Evolutionary conservation across 352 stramenopile genomes (phyloP).

Genomic region (Phytophthora sojae): DNA sequence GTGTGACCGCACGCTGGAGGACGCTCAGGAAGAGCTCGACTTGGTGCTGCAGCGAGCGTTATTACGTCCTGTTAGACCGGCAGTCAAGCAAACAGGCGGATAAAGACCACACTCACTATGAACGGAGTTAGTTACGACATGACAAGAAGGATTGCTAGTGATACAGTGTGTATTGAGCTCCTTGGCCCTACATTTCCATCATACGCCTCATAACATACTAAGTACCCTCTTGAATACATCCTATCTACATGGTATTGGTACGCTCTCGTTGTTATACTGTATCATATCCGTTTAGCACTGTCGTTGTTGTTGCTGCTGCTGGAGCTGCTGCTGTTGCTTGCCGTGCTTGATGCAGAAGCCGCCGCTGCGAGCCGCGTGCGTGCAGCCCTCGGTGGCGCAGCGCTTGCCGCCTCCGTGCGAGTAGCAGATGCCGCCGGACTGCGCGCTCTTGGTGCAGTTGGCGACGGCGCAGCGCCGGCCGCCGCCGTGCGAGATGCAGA

Average conservation of each 20-base stretch:
- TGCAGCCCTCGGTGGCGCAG: conserved; percentile 77
- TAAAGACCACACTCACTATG: not conserved
- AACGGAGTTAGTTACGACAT: too few species aligned
- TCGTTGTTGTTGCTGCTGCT: conserved; percentile 13
- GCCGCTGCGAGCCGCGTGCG: conserved; percentile 77
- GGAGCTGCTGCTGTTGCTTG: conserved; percentile 59
- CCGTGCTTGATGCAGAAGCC: conserved; percentile 89
- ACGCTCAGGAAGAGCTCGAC: conserved; percentile 50
- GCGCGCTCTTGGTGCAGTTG: conserved; percentile 81
- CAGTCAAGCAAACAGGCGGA: conserved; percentile 18
- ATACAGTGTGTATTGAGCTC: conserved; percentile 38
- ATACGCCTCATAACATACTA: conserved; percentile 42
- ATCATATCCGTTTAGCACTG: conserved; percentile 21
- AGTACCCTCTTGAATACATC: conserved; percentile 25
- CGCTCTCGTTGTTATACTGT: conserved; percentile 24
- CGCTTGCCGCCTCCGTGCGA: conserved; percentile 86
- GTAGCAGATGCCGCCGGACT: conserved; percentile 87
- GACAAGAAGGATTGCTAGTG: conserved; percentile 15
- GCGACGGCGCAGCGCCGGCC: conserved; percentile 75
- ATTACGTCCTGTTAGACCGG: conserved; percentile 19
- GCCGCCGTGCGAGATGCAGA: conserved; percentile 80
- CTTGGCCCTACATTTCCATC: conserved; percentile 22
- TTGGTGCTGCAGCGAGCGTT: conserved; percentile 26
- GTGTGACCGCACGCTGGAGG: conserved; percentile 52
- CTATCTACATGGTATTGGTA: conserved; percentile 24